These are phyloP conservation scores for Tetratostichococcus sp. DNA, from an alignment of 139 green algal species.

Conservation along the genomic window DNA sequence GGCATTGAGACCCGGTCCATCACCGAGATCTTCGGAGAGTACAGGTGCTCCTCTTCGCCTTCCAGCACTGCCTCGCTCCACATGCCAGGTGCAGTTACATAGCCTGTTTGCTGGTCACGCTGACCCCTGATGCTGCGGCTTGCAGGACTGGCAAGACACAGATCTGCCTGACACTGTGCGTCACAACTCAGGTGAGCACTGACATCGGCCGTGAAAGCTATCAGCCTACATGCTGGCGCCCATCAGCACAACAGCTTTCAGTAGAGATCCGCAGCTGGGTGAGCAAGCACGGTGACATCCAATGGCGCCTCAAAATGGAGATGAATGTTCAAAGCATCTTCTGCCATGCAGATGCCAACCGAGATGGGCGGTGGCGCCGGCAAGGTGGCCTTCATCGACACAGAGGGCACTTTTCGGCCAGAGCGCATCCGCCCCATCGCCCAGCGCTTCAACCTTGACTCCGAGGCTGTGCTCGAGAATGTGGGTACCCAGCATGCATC, in stretches of 20 bases:
- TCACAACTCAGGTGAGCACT: conserved; percentile 62
- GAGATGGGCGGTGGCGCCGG: conserved; percentile 53
- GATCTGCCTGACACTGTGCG: conserved; percentile 80
- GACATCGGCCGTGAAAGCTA: no score
- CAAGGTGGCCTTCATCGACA: conserved; percentile 86
- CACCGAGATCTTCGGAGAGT: conserved; percentile 86
- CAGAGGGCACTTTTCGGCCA: conserved; percentile 89
- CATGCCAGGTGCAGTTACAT: no score
- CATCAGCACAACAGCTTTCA: no score
- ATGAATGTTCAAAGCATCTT: no score
- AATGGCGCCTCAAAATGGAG: no score
- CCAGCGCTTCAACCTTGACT: conserved; percentile 73
- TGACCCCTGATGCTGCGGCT: not conserved
- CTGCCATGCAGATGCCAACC: conserved; percentile 40
- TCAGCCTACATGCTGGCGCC: no score
- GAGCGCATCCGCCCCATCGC: conserved; percentile 82
- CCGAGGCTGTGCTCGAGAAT: conserved; percentile 74
- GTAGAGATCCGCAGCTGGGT: no score
- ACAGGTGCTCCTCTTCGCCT: no score
- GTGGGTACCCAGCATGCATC: conserved; percentile 19
- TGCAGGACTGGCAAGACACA: conserved; percentile 76
- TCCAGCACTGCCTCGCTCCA: not conserved
- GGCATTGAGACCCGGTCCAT: conserved; percentile 80
- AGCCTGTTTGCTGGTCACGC: no score
- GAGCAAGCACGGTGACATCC: no score